Base-by-base conservation (phyloP, 768 basidiomycete species). In the Suillus cothurnatus region DNA sequence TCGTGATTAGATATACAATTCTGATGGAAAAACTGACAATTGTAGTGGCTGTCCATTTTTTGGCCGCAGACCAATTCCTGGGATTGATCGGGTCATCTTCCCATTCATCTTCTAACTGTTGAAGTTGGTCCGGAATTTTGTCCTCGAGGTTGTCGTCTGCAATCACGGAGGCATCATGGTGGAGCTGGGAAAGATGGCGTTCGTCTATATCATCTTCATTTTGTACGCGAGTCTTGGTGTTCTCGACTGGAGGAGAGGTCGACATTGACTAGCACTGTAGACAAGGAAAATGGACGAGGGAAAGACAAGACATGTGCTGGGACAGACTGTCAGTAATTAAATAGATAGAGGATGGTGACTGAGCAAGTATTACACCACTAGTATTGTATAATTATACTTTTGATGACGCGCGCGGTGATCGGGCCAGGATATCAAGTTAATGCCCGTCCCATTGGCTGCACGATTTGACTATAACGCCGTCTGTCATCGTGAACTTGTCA, bases 1-100 rank as follows among this genome's bases (percentile, higher is more conserved):
- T 28, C 50, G 1, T 19, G 31, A 21, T 31, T 53, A 19, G 2
- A 19, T 53, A 31, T 53, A 8, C 2, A 21, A 32, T 31, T 11
- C 4, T 53, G 28, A 53, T 19, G 9, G 28, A 53, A 89, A 89
- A 31, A 88, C 75, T 5, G 78, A 77, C 66, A 9, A 53, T 31
- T 53, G 19, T 11, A 31, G 28, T 53, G 52, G 9, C 26, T 28
- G 28, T 53, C 52, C 52, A 53, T 31, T 53, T 53, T 5, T 9
- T 53, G 4, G 28, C 28, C 5, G 4, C 9, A 53, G 52, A 11
- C 52, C 52, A 53, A 53, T 53, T 53, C 28, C 28, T 53, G 52
- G 50, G 50, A 8, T 52, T 52, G 50, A 17, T 17, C 90, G 79
- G 1, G 85, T 78, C 63, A 90, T 85, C 73, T 87, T 89, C 2